Conservation (phyloP, 257 asterid species). For the Catharanthus roseus region DNA sequence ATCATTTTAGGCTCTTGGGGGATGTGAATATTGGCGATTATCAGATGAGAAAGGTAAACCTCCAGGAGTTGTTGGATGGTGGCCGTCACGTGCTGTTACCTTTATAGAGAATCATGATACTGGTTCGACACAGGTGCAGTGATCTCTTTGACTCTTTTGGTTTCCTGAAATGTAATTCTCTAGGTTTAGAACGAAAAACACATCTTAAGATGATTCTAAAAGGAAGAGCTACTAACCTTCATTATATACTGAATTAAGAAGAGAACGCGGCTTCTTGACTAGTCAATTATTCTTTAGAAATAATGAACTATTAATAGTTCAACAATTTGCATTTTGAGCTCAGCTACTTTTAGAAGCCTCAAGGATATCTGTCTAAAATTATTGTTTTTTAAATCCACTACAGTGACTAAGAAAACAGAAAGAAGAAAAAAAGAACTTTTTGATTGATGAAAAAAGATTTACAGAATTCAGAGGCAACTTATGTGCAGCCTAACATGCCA, state of each 20-base stretch:
- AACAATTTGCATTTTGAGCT: not conserved
- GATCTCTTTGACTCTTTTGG: not conserved
- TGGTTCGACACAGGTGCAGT: conserved; percentile 88
- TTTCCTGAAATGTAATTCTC: not conserved
- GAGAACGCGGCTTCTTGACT: not conserved
- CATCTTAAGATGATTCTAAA: not conserved
- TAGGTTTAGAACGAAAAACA: not conserved
- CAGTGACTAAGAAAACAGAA: too few species aligned
- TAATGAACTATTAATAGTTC: not conserved
- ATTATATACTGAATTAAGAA: not conserved
- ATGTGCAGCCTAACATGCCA: not conserved
- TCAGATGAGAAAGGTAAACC: conserved; percentile 88
- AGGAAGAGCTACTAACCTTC: not conserved
- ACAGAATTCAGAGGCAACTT: not conserved
- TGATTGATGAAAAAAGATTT: too few species aligned
- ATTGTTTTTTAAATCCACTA: not conserved
- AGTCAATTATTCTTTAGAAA: not conserved
- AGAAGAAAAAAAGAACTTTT: too few species aligned
- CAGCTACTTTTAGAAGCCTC: not conserved
- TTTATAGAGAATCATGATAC: conserved; percentile 99
- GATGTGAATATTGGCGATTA: conserved; percentile 91
- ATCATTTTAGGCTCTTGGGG: conserved; percentile 61
- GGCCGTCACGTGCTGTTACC: conserved; percentile 99
- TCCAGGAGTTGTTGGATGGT: conserved; percentile 97
- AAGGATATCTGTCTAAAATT: not conserved